Evolutionary conservation across 768 basidiomycete genomes (phyloP).

Genomic region (Hygrocybe coccinea): DNA sequence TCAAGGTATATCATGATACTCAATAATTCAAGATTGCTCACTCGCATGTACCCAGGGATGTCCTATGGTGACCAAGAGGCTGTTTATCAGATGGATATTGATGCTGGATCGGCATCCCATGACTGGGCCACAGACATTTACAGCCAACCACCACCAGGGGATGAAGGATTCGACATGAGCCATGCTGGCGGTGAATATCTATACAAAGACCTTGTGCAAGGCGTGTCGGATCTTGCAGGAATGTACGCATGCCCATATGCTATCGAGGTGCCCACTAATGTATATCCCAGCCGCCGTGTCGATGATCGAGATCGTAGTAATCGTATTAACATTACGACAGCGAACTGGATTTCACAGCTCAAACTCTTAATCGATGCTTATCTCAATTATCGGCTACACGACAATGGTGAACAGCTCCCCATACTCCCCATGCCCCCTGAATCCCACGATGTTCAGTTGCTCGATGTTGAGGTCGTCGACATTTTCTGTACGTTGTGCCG

Average conservation of each 20-base stretch:
- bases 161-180: not conserved
- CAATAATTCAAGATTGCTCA: too few relatives aligned
- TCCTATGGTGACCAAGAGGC: not conserved
- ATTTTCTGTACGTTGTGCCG: not conserved
- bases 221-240: not conserved
- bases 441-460: not conserved
- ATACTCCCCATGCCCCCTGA: not conserved
- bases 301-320: not conserved
- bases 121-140: not conserved
- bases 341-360: not conserved
- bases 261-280: not conserved
- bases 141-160: not conserved
- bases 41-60: not conserved
- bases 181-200: not conserved
- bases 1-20: too few relatives aligned
- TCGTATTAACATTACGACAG: not conserved
- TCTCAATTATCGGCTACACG: not conserved
- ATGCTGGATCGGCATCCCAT: not conserved
- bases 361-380: not conserved
- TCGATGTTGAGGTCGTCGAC: not conserved
- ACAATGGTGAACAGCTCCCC: not conserved
- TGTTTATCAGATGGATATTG: not conserved
- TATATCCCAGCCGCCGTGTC: not conserved
- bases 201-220: not conserved
- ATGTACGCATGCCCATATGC: not conserved